Conservation (phyloP, 2,329 filamentous ascomycete species). For the Lecanoromycetidae sp. region DNA sequence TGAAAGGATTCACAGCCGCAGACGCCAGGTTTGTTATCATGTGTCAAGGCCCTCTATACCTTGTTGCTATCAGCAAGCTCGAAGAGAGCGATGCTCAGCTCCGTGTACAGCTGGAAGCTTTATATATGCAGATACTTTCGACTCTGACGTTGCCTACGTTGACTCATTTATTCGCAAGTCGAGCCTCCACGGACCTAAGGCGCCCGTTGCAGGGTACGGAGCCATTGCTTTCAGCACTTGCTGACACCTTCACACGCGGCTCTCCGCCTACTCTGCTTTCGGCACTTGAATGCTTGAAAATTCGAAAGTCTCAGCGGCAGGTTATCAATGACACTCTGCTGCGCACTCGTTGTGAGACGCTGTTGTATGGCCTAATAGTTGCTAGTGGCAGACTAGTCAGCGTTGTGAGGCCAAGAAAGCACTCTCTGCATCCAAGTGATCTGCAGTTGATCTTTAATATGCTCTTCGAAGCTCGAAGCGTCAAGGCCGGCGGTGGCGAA, state of each 20-base stretch:
- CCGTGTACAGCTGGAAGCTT: constrained; percentile 72
- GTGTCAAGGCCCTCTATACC: constrained; percentile 75
- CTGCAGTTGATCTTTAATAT: constrained; percentile 97
- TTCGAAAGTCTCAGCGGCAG: constrained; percentile 76
- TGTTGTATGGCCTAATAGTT: constrained; percentile 88
- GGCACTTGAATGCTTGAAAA: constrained; percentile 81
- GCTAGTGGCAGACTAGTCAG: constrained; percentile 88
- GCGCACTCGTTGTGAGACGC: constrained; percentile 60
- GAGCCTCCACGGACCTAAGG: constrained; percentile 87
- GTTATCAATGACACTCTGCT: constrained; percentile 79
- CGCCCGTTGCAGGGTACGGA: constrained; percentile 87
- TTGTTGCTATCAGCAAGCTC: constrained; percentile 84
- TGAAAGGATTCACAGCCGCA: constrained; percentile 79
- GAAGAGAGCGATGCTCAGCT: constrained; percentile 88
- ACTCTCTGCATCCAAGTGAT: constrained; percentile 90
- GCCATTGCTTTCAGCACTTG: constrained; percentile 75
- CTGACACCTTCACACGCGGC: constrained; percentile 87
- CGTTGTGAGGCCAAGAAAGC: constrained; percentile 84
- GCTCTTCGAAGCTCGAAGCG: constrained; percentile 88
- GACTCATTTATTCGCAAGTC: constrained; percentile 72
- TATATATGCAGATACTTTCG: constrained; percentile 97
- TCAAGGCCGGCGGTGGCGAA: constrained; percentile 86
- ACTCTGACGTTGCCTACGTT: constrained; percentile 83
- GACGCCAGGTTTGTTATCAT: constrained; percentile 73
- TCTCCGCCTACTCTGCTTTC: constrained; percentile 81